Evolutionary conservation across 192 early-diverging fungal species (phyloP).

Genomic region (Gaertneriomyces semiglobifer): DNA sequence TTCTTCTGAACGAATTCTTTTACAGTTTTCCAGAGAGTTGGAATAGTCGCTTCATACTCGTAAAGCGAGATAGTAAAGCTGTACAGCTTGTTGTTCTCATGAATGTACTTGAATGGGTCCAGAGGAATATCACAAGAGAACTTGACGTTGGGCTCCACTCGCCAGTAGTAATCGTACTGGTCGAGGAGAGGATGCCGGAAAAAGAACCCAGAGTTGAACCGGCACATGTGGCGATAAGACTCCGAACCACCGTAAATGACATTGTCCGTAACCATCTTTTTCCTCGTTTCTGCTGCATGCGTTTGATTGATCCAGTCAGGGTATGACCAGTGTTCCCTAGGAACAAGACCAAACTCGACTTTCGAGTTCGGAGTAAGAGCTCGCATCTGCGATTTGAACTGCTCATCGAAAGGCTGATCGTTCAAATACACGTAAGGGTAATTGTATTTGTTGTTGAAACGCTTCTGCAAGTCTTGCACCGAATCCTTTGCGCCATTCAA

Average conservation of each 20-base stretch:
- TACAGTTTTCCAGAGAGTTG: conserved; percentile 62
- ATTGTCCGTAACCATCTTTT: conserved; percentile 49
- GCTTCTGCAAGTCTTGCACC: conserved; percentile 67
- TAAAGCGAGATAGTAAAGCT: conserved; percentile 72
- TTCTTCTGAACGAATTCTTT: conserved; percentile 18
- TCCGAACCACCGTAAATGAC: conserved; percentile 72
- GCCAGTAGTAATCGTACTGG: conserved; percentile 78
- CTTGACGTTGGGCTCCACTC: conserved; percentile 76
- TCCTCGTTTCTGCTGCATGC: conserved; percentile 50
- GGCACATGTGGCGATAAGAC: conserved; percentile 87
- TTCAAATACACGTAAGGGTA: conserved; percentile 87
- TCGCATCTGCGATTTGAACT: conserved; percentile 47
- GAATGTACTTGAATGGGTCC: conserved; percentile 77
- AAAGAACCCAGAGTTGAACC: conserved; percentile 76
- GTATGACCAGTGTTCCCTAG: conserved; percentile 69
- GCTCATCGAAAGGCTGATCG: conserved; percentile 67
- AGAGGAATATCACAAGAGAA: conserved; percentile 78
- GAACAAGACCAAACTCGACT: conserved; percentile 62
- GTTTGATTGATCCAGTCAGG: conserved; percentile 69
- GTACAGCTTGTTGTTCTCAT: conserved; percentile 68
- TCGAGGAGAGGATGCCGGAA: conserved; percentile 65
- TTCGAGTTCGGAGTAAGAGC: conserved; percentile 12
- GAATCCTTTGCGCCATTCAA: conserved; percentile 59
- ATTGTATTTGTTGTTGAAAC: conserved; percentile 68
- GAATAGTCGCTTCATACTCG: conserved; percentile 65